A percentile compares a stretch with the other conserved stretches of the same genome.
These are phyloP conservation scores for Passalora sequoiae DNA, from an alignment of 2,329 filamentous ascomycete genomes.

Conservation along the genomic window DNA sequence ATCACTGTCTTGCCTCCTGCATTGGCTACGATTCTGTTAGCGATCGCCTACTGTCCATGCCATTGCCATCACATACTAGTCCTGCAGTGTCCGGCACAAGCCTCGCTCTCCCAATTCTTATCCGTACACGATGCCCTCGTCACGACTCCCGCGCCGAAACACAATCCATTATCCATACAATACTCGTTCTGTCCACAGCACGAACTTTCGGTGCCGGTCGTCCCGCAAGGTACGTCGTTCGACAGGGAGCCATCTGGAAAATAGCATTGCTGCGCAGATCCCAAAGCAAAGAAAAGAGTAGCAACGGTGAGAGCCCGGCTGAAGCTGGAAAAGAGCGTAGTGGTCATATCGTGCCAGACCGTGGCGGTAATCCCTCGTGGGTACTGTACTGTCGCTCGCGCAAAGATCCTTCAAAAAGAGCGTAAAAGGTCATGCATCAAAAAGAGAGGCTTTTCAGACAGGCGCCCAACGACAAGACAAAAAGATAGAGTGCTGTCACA, in stretches of 20 bases:
- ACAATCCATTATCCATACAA: constrained; percentile 33
- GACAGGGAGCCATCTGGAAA: constrained; percentile 28
- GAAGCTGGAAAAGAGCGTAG: constrained; percentile 11
- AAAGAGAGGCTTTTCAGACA: too few relatives aligned
- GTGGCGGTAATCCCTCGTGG: too few relatives aligned
- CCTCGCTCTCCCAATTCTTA: constrained; percentile 27
- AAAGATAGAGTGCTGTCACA: too few relatives aligned
- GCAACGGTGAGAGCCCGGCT: constrained; percentile 12
- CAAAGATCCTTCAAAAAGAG: too few relatives aligned
- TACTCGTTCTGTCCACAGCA: constrained; percentile 30
- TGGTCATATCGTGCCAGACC: constrained; percentile 7
- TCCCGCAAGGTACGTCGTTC: constrained; percentile 23
- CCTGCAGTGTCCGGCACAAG: constrained; percentile 30
- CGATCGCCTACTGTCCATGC: too few relatives aligned
- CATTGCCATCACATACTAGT: constrained; percentile 26
- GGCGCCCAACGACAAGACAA: too few relatives aligned
- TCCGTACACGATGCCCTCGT: constrained; percentile 32
- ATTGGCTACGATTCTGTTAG: constrained; percentile 8
- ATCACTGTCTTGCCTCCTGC: constrained; percentile 20
- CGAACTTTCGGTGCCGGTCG: constrained; percentile 15
- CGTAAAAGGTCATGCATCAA: too few relatives aligned
- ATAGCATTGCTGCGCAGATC: constrained; percentile 26
- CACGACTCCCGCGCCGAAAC: constrained; percentile 29
- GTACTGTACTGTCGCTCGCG: too few relatives aligned
- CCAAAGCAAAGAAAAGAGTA: constrained; percentile 12